phyloP scores from a whole-genome alignment of 1,284 basidiomycete species.

The Fomitopsis betulina region DNA sequence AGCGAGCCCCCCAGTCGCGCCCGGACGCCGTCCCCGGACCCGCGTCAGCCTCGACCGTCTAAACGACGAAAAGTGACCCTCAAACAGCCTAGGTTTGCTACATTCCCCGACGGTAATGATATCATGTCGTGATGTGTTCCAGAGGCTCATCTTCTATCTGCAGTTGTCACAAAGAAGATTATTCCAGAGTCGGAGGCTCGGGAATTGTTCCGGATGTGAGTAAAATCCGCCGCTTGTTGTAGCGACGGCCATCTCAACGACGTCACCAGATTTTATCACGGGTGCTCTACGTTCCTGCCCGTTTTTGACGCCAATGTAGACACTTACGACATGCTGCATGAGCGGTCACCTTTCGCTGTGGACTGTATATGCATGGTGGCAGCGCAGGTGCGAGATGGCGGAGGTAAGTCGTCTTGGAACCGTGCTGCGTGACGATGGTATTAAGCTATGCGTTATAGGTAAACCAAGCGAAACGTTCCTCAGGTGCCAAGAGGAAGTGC shows the following conservation, averaged over 20 bases:
- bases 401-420: constrained; percentile 40
- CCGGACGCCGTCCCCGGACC: constrained; percentile 63
- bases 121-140: constrained; percentile 3
- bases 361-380: constrained; percentile 89
- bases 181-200: constrained; percentile 78
- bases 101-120: constrained; percentile 62
- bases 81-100: constrained; percentile 43
- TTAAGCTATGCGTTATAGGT: constrained; percentile 30
- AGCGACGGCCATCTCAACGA: background rate
- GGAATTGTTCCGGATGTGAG: constrained; percentile 79
- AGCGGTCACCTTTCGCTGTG: constrained; percentile 80
- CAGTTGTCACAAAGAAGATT: constrained; percentile 77
- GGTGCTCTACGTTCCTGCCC: constrained; percentile 86
- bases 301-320: constrained; percentile 78
- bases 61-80: constrained; percentile 71
- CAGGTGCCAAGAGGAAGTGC: constrained; percentile 76
- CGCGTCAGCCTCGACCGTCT: constrained; percentile 52
- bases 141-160: constrained; percentile 11
- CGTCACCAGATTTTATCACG: constrained; percentile 67
- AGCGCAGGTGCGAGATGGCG: constrained; percentile 82
- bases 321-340: constrained; percentile 76
- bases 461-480: constrained; percentile 61
- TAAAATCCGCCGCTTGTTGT: constrained; percentile 9
- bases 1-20: constrained; percentile 72
- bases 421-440: background rate